These are phyloP conservation scores for Calocera cornea DNA, from an alignment of 768 basidiomycete species.

Conservation along the genomic window DNA sequence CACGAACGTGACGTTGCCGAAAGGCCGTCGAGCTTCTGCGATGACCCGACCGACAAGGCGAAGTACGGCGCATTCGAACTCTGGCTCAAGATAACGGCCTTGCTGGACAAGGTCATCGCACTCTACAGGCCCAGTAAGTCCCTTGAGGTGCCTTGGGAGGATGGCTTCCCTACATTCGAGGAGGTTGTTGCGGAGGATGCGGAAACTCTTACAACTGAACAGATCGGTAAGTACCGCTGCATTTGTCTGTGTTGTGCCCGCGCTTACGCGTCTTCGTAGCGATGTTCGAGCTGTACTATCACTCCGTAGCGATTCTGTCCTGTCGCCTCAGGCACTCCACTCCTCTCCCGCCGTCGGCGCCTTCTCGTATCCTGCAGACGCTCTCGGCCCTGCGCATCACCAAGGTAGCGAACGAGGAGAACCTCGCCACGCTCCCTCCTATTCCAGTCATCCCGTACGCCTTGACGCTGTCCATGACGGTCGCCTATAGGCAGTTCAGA, in stretches of 20 bases:
- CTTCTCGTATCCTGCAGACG: neutral
- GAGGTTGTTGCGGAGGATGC: neutral
- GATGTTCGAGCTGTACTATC: slow-evolving; percentile 1
- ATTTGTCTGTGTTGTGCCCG: neutral
- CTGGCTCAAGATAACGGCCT: neutral
- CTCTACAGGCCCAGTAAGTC: neutral
- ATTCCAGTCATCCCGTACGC: slow-evolving; percentile 2
- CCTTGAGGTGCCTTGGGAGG: neutral
- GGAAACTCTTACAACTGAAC: neutral
- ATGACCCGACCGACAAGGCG: neutral
- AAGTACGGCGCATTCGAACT: neutral
- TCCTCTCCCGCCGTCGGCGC: neutral
- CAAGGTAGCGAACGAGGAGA: neutral
- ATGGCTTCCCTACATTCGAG: neutral
- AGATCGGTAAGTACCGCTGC: neutral
- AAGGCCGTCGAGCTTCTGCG: neutral
- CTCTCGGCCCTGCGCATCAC: neutral
- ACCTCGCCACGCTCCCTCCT: neutral
- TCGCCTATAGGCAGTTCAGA: neutral
- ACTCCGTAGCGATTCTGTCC: neutral
- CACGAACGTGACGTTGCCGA: neutral
- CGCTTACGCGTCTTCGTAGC: neutral
- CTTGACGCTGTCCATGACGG: neutral
- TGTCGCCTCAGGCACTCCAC: neutral
- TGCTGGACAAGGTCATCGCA: neutral